Base-by-base conservation (phyloP, 352 stramenopile species). In the Pythium sukuiense region DNA sequence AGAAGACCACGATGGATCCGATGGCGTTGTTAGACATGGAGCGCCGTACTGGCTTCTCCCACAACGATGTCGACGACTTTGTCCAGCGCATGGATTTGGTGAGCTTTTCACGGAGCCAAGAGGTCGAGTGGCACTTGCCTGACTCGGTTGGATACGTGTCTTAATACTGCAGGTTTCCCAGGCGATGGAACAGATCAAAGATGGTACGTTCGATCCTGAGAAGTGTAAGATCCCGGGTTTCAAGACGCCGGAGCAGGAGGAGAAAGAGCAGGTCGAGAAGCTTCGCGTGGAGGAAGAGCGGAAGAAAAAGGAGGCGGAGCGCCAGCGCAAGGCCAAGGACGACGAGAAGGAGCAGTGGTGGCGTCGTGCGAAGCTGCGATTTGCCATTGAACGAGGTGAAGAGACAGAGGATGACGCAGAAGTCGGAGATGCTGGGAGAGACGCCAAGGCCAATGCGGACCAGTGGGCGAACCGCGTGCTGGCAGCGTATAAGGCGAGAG, bases 201-300 rank as follows among this genome's bases (percentile, higher is more conserved):
- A 83, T 41, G 85, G 82, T 4, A 92, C 85, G 41, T 93, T 93
- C 48, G 85, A 93, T 59, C 81, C 85, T 0, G 37, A 79, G 20
- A 77, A 78, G 14, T 93, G 85, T 72, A 89, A 91, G 80, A 88
- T 93, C 56, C 85, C 83, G 6, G 85, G 85, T 0, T 93, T 90
- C 75, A 89, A 90, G 53, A 88, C 83, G 2, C 77, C 77, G 0
- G 85, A 89, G 55, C 84, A 94, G 58, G 83, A 93, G 60, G 81
- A 83, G 48, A 24, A 67, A 9, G 86, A 94, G 60, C 69, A 71
- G 0, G 35, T 73, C 16, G 65, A 87, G 54, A 70, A 68, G 8
- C 52, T 76, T 32, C 69, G 70, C 13, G 76, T 81, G 18, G 62
- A 79, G 16, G 77, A 88, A 56, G 76, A 74, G 8, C 55, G 59